Percentiles rank a stretch among this genome's conserved stretches.
These are phyloP conservation scores for Microthyrium microscopicum DNA, from an alignment of 2,329 filamentous ascomycete species.

Conservation along the genomic window DNA sequence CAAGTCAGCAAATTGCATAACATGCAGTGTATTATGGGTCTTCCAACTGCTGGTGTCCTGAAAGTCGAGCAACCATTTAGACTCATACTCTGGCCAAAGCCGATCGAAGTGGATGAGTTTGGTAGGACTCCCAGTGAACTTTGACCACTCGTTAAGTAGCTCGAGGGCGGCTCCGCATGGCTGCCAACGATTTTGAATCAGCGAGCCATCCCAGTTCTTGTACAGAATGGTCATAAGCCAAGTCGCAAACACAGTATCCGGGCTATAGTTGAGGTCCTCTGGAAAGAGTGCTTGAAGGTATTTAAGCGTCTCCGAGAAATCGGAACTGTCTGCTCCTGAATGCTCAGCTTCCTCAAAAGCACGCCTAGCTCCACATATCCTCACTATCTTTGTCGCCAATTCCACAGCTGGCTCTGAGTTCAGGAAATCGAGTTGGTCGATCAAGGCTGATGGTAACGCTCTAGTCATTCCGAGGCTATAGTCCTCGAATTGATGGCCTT, in stretches of 20 bases:
- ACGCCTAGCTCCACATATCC: conserved; percentile 2
- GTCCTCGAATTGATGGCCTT: too few relatives aligned
- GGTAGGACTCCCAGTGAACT: conserved; percentile 21
- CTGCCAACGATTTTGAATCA: conserved; percentile 51
- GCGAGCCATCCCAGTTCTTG: conserved; percentile 63
- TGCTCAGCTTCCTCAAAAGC: conserved; percentile 3
- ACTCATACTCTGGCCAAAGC: not conserved
- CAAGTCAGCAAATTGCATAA: conserved; percentile 73
- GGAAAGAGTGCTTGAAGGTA: conserved; percentile 1
- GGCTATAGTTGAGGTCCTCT: not conserved
- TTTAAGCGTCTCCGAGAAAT: not conserved
- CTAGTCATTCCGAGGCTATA: too few relatives aligned
- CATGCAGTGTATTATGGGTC: conserved; percentile 49
- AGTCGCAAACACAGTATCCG: conserved; percentile 31
- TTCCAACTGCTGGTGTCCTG: not conserved
- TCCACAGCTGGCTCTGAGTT: too few relatives aligned
- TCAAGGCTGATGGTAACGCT: too few relatives aligned
- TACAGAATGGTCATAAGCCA: conserved; percentile 62
- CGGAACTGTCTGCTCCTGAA: not conserved
- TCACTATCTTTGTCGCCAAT: not conserved
- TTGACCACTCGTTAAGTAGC: conserved; percentile 56
- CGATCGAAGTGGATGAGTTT: conserved; percentile 1
- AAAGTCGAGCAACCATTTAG: not conserved
- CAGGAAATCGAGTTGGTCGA: too few relatives aligned
- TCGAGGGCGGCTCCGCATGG: conserved; percentile 63